Base-by-base conservation (phyloP, 371 early-diverging fungal genomes). In the Rhizopus sp. region DNA sequence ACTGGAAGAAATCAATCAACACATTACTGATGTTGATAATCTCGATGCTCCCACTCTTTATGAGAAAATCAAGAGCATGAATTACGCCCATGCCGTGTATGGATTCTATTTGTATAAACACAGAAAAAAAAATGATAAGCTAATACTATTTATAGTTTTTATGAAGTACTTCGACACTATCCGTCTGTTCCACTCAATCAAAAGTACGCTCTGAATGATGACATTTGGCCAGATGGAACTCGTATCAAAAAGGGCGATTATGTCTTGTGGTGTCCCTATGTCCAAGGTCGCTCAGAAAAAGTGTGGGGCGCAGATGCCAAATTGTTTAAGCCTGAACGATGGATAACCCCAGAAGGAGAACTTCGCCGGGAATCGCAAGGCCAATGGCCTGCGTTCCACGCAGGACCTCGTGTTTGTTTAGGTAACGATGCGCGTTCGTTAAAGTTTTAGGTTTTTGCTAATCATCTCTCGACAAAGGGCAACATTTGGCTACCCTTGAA, bases 371-470 rank as follows among this genome's bases (percentile, higher is more conserved):
- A 61, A 35, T 35, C 58, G 13, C 65, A 62, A 45, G 62, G 69
- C 9, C 40, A 63, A 42, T 76, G 76, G 76, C 60, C 76, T n/a
- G 73, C 69, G 5, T 86, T 87, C 73, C 80, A 87, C 50, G 84
- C 76, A 17, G 89, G 90, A 3, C 88, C 90, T 8, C 74, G 90
- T n/a, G 69, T 84, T 33, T 89, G 90, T 57, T 62, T 88, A 30
- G 89, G 77, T 35, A 52, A 59, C 42, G 70, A 68, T 3, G 63
- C 73, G 34, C 73, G 71, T 0, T 70, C 69, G 1, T 56, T 76
- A 15, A 71, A 76, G 48, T 64, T 71, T 0, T 13, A 73, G 54
- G 67, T 73, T 15, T n/a, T 60, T 61, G 7, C 59, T 73, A 40
- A 49, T 79, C 13, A 41, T 77, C 8, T 74, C 67, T 50, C 52